Conservation (phyloP, 2,329 filamentous ascomycete genomes). For the Pseudogymnoascus sp. region DNA sequence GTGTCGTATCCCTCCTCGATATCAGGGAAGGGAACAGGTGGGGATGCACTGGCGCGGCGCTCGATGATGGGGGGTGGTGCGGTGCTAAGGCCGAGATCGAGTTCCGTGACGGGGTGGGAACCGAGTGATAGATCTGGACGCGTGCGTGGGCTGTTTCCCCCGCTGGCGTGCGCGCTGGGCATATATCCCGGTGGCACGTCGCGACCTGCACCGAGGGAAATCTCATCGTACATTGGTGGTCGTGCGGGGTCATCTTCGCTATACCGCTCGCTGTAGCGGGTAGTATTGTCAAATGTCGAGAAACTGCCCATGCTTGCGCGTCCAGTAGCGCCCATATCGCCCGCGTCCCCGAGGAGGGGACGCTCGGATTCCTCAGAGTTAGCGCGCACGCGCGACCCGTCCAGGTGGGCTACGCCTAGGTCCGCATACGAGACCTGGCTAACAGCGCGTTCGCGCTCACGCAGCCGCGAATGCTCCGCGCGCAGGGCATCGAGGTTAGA, state of each 20-base stretch:
- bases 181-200: background rate
- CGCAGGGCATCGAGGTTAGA: slow-evolving; percentile 51
- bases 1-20: background rate
- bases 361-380: slow-evolving; percentile 66
- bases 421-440: slow-evolving; percentile 71
- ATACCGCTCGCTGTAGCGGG: background rate
- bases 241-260: background rate
- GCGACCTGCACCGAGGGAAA: background rate
- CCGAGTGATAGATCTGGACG: background rate
- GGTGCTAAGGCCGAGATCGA: background rate
- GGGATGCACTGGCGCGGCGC: background rate
- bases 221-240: background rate
- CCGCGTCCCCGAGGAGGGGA: slow-evolving; percentile 61
- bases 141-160: background rate
- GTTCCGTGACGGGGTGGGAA: background rate
- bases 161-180: background rate
- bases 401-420: slow-evolving; percentile 65
- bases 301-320: background rate
- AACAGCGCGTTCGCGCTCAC: slow-evolving; percentile 55
- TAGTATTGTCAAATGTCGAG: background rate
- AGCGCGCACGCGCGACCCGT: slow-evolving; percentile 66
- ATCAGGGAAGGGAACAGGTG: background rate
- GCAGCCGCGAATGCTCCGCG: slow-evolving; percentile 44
- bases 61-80: background rate
- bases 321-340: background rate